Conservation (phyloP, 305 asterid genomes). For the Fraxinus albicans region DNA sequence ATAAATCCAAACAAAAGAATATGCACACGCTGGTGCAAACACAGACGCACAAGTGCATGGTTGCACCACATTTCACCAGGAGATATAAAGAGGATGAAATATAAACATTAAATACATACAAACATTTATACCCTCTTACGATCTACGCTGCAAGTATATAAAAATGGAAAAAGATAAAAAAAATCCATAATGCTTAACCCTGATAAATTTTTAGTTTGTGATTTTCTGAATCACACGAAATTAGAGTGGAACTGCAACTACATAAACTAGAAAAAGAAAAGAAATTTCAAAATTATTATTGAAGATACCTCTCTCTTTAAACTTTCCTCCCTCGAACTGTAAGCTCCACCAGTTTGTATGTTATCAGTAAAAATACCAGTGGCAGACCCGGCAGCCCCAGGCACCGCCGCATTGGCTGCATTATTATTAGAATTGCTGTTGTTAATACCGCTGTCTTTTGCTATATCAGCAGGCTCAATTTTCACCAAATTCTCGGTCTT, state of each 20-base stretch:
- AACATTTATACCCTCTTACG: background rate
- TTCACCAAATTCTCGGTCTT: constrained; percentile 67
- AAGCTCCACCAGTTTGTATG: constrained; percentile 91
- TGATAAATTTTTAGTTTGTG: background rate
- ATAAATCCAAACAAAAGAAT: background rate
- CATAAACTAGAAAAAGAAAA: background rate
- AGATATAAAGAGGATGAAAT: background rate
- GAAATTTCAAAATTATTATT: background rate
- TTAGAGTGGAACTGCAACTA: background rate
- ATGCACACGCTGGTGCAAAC: background rate
- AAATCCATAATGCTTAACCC: background rate
- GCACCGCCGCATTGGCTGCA: constrained; percentile 44
- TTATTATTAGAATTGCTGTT: constrained; percentile 6
- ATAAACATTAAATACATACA: background rate
- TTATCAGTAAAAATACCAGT: constrained; percentile 74
- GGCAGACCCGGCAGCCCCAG: constrained; percentile 36
- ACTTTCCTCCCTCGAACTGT: constrained; percentile 89
- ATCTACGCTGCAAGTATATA: background rate
- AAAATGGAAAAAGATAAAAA: background rate
- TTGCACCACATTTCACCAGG: background rate
- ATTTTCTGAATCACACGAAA: background rate
- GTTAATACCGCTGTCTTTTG: constrained; percentile 48
- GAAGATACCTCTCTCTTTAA: constrained; percentile 78
- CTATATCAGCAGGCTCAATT: constrained; percentile 57
- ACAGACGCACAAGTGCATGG: background rate